These are phyloP conservation scores for Turritis glabra DNA, from an alignment of 345 rosid genomes.

Conservation along the genomic window DNA sequence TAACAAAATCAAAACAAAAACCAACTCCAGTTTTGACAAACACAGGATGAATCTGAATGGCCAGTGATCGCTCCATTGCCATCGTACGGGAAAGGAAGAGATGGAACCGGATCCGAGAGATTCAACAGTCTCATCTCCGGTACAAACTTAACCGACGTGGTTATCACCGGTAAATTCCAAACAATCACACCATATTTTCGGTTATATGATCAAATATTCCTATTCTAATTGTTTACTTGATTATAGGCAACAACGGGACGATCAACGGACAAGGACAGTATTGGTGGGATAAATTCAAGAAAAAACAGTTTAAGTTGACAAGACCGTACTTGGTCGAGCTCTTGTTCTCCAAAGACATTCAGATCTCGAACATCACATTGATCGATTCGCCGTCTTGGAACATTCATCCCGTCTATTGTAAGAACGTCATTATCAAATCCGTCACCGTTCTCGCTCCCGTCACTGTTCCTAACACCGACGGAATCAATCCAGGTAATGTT, in stretches of 20 bases:
- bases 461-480: conserved; percentile 78
- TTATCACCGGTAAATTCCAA: conserved; percentile 64
- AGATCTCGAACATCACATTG: conserved; percentile 63
- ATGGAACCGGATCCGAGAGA: conserved; percentile 50
- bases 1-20: neutral
- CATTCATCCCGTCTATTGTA: conserved; percentile 68
- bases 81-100: conserved; percentile 74
- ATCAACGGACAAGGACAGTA: conserved; percentile 63
- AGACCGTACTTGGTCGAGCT: conserved; percentile 72
- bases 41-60: conserved; percentile 81
- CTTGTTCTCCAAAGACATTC: conserved; percentile 55
- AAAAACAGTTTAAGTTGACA: conserved; percentile 44
- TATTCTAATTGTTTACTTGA: neutral
- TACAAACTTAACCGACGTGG: conserved; percentile 72
- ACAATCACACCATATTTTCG: neutral
- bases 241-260: conserved; percentile 65
- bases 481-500: conserved; percentile 74
- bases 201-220: neutral
- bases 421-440: conserved; percentile 52
- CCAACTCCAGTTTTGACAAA: neutral
- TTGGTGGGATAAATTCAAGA: conserved; percentile 69
- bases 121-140: conserved; percentile 67
- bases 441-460: conserved; percentile 69
- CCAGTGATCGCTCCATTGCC: conserved; percentile 58
- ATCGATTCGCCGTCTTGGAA: conserved; percentile 74